A percentile compares a stretch with the other conserved stretches of the same genome.
Conservation (phyloP, 352 stramenopile species). For the Globisporangium lucens region DNA sequence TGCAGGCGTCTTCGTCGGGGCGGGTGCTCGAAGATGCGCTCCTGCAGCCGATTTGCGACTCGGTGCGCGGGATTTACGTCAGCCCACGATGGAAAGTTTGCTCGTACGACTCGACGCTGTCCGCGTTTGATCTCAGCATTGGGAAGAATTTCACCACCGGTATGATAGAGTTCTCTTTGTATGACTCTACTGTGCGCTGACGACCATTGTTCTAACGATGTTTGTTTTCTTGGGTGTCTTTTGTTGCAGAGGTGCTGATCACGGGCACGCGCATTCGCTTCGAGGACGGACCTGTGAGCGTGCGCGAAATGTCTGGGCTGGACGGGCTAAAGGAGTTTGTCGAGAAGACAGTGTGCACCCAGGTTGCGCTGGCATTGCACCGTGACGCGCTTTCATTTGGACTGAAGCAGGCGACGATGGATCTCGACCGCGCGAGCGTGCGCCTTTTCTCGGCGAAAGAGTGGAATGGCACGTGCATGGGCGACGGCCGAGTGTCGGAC, state of each 20-base stretch:
- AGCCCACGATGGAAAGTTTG: slow-evolving; percentile 79
- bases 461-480: slow-evolving; percentile 81
- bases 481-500: slow-evolving; percentile 82
- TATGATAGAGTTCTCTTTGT: slow-evolving; percentile 12
- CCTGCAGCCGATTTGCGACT: slow-evolving; percentile 81
- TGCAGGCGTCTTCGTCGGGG: slow-evolving; percentile 49
- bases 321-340: slow-evolving; percentile 64
- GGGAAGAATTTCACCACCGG: slow-evolving; percentile 82
- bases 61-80: slow-evolving; percentile 74
- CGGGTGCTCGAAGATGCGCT: slow-evolving; percentile 76
- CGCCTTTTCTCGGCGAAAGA: slow-evolving; percentile 70
- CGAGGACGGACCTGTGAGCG: slow-evolving; percentile 50
- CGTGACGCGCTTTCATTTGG: slow-evolving; percentile 69
- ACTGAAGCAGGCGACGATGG: slow-evolving; percentile 73
- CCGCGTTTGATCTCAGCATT: slow-evolving; percentile 77
- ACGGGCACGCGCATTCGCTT: slow-evolving; percentile 73
- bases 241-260: slow-evolving; percentile 65
- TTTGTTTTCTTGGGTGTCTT: not conserved
- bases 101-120: slow-evolving; percentile 69
- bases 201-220: not conserved
- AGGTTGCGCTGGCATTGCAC: slow-evolving; percentile 67
- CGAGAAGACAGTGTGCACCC: slow-evolving; percentile 70
- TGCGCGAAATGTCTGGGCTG: slow-evolving; percentile 62
- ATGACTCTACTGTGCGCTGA: not conserved
- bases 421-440: slow-evolving; percentile 73